phyloP scores from a whole-genome alignment of 2,329 filamentous ascomycete species.

The Colletotrichum sp. region DNA sequence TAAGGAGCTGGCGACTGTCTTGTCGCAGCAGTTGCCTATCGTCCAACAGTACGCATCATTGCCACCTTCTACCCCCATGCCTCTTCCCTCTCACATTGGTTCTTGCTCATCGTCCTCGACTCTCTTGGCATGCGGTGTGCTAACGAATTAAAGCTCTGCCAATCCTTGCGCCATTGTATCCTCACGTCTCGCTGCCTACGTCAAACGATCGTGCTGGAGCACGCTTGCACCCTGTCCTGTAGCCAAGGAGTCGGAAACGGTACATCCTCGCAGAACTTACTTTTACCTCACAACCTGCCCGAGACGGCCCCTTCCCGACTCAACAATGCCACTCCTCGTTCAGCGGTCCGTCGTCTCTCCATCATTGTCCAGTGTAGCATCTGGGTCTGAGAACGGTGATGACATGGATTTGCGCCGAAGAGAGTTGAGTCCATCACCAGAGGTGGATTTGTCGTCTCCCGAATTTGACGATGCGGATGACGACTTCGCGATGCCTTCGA shows the following conservation, averaged over 20 bases:
- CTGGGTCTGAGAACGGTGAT: constrained; percentile 61
- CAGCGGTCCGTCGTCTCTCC: constrained; percentile 76
- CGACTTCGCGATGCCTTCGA: constrained; percentile 62
- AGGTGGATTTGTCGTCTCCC: constrained; percentile 87
- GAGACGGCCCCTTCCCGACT: constrained; percentile 76
- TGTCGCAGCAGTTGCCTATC: constrained; percentile 77
- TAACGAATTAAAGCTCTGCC: constrained; percentile 71
- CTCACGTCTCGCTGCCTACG: constrained; percentile 85
- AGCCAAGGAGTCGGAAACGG: constrained; percentile 89
- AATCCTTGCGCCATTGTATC: constrained; percentile 96
- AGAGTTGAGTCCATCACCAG: constrained; percentile 87
- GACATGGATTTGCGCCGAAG: constrained; percentile 73
- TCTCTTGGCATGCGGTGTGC: not conserved
- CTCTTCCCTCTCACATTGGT: not conserved
- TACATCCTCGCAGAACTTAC: constrained; percentile 93
- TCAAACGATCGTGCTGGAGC: constrained; percentile 86
- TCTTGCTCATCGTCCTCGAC: not conserved
- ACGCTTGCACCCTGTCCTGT: constrained; percentile 82
- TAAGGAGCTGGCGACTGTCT: constrained; percentile 85
- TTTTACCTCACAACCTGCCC: constrained; percentile 93
- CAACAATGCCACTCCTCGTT: constrained; percentile 27
- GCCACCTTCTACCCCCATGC: not conserved
- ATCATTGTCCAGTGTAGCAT: constrained; percentile 75
- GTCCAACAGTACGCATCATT: constrained; percentile 82
- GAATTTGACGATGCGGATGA: constrained; percentile 81